phyloP scores from a whole-genome alignment of 805 yeast species.

The Priceomyces haplophilus region DNA sequence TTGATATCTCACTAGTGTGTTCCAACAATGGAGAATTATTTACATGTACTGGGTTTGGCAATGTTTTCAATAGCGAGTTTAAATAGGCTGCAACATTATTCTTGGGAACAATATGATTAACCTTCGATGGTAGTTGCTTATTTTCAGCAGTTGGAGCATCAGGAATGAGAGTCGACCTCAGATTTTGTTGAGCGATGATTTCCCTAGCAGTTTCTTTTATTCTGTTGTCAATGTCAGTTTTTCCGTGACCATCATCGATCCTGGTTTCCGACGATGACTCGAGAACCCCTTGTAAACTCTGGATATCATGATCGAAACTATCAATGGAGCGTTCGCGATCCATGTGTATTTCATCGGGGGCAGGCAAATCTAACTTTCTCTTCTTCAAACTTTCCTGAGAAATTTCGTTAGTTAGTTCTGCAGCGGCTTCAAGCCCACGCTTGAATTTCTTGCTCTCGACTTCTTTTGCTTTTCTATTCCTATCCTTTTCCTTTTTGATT shows the following conservation, averaged over 20 bases:
- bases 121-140: background rate
- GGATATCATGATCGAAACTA: background rate
- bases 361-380: slow-evolving; percentile 27
- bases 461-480: slow-evolving; percentile 15
- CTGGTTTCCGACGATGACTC: no score
- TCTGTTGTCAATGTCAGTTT: slow-evolving; percentile 26
- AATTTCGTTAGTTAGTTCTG: slow-evolving; percentile 18
- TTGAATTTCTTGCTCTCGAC: slow-evolving; percentile 14
- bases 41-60: slow-evolving; percentile 41
- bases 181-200: slow-evolving; percentile 26
- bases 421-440: slow-evolving; percentile 22
- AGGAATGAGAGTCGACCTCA: slow-evolving; percentile 35
- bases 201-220: slow-evolving; percentile 34
- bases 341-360: slow-evolving; percentile 16
- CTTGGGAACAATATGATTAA: slow-evolving; percentile 1
- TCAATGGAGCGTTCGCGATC: slow-evolving; percentile 6
- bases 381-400: slow-evolving; percentile 22
- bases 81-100: slow-evolving; percentile 12
- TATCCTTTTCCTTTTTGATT: slow-evolving; percentile 27
- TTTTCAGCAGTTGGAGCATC: slow-evolving; percentile 1
- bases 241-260: slow-evolving; percentile 13
- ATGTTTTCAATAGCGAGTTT: slow-evolving; percentile 12
- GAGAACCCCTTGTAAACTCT: background rate
- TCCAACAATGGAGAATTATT: slow-evolving; percentile 21
- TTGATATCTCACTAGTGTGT: background rate